Evolutionary conservation across 306 rosid species (phyloP).

Genomic region (Ammopiptanthus mongolicus): DNA sequence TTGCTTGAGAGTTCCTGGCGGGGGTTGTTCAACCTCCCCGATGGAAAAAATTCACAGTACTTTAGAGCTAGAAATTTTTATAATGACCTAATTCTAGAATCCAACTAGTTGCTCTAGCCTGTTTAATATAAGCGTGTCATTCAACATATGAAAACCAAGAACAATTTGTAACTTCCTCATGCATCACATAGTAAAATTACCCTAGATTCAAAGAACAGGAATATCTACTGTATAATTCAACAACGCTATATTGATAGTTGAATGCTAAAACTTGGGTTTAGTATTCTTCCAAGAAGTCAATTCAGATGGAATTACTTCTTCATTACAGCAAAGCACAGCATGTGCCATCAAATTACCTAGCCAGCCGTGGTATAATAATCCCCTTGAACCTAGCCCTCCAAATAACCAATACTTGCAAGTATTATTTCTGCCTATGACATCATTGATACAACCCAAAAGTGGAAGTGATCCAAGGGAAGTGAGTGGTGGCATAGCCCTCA

Average conservation of each 20-base stretch:
- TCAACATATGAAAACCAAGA: not conserved
- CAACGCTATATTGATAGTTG: not conserved
- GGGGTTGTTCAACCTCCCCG: too few species aligned
- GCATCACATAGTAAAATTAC: not conserved
- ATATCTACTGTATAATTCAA: not conserved
- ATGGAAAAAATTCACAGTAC: not conserved
- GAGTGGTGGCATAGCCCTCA: conserved; percentile 97
- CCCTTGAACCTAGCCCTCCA: conserved; percentile 93
- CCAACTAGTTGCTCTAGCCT: not conserved
- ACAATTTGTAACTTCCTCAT: not conserved
- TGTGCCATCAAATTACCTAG: conserved; percentile 73
- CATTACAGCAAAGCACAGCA: conserved; percentile 68
- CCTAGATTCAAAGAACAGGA: not conserved
- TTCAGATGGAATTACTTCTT: conserved; percentile 64
- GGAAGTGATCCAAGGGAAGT: conserved; percentile 79
- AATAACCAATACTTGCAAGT: conserved; percentile 74
- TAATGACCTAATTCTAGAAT: not conserved
- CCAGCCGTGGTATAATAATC: conserved; percentile 90
- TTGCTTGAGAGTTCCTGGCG: too few species aligned
- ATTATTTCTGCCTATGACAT: conserved; percentile 33
- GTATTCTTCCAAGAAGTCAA: conserved; percentile 68
- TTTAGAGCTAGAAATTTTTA: not conserved
- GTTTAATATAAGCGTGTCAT: not conserved
- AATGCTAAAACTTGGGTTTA: not conserved
- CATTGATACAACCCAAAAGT: conserved; percentile 75